These are phyloP conservation scores for Trypanosoma congolense DNA, from an alignment of 208 protist species.

Conservation along the genomic window DNA sequence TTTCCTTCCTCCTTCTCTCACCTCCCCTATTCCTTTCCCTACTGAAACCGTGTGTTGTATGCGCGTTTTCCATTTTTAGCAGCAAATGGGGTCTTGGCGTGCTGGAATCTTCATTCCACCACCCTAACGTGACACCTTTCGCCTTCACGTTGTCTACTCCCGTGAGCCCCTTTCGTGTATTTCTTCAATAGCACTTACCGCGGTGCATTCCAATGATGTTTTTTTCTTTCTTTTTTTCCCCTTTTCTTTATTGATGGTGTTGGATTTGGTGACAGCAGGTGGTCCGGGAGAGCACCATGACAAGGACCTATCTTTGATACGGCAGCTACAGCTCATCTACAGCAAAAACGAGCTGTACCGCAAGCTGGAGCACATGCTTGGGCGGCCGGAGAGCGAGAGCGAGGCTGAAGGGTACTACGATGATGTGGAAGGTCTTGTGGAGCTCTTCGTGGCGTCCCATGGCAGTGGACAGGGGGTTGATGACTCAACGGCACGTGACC, in stretches of 20 bases:
- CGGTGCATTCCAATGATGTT: too few relatives aligned
- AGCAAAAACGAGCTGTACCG: slow-evolving; percentile 75
- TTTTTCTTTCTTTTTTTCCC: slow-evolving; percentile 6
- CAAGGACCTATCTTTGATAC: slow-evolving; percentile 48
- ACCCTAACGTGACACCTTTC: too few relatives aligned
- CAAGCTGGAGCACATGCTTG: slow-evolving; percentile 70
- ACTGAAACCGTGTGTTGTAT: too few relatives aligned
- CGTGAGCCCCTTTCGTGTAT: too few relatives aligned
- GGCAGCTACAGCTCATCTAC: slow-evolving; percentile 72
- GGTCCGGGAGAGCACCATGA: slow-evolving; percentile 15
- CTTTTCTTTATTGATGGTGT: slow-evolving; percentile 1
- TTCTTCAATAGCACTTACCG: too few relatives aligned
- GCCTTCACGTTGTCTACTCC: too few relatives aligned
- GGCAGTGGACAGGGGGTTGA: slow-evolving; percentile 3
- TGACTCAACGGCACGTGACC: slow-evolving; percentile 1
- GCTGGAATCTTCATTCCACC: too few relatives aligned
- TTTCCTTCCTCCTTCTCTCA: neutral
- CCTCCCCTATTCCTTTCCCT: slow-evolving; percentile 4
- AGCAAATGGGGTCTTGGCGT: too few relatives aligned
- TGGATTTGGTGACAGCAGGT: neutral
- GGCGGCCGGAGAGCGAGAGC: slow-evolving; percentile 43
- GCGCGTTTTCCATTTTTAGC: too few relatives aligned
- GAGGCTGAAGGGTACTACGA: slow-evolving; percentile 75
- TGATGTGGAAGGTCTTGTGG: slow-evolving; percentile 70
- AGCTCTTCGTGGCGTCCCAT: slow-evolving; percentile 39